phyloP scores from a whole-genome alignment of 352 stramenopile genomes.

The Phytophthora tentaculata region DNA sequence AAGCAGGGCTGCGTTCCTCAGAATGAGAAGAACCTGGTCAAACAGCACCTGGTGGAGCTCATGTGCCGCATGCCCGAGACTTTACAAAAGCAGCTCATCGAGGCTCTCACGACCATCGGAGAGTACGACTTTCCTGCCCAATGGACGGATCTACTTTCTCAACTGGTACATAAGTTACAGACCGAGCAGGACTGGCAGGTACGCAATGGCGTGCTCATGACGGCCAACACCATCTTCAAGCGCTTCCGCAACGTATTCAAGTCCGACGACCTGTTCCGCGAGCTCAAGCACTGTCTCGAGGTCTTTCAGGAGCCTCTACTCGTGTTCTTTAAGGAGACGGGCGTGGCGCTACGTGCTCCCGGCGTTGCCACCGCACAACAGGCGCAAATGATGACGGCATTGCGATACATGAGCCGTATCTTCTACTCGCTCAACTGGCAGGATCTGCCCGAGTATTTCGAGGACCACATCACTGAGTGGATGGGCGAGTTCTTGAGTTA shows the following conservation, averaged over 20 bases:
- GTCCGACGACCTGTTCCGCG: conserved; percentile 94
- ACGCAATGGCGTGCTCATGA: conserved; percentile 96
- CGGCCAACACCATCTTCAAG: conserved; percentile 99
- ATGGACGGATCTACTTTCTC: conserved; percentile 95
- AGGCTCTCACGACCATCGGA: conserved; percentile 97
- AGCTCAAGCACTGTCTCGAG: conserved; percentile 97
- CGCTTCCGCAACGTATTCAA: conserved; percentile 96
- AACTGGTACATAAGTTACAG: conserved; percentile 95
- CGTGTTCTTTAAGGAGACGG: conserved; percentile 80
- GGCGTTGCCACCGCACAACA: conserved; percentile 55
- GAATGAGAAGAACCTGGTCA: conserved; percentile 94
- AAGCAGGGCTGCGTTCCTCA: conserved; percentile 74
- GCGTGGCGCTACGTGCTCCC: conserved; percentile 50
- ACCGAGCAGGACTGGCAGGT: conserved; percentile 90
- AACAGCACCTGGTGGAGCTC: conserved; percentile 98
- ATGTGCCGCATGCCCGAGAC: conserved; percentile 96
- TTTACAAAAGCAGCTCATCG: conserved; percentile 96
- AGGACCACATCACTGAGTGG: conserved; percentile 98
- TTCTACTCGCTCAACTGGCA: conserved; percentile 99
- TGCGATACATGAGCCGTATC: conserved; percentile 96
- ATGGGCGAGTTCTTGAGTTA: conserved; percentile 97
- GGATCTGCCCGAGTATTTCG: conserved; percentile 99
- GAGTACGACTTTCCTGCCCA: conserved; percentile 97
- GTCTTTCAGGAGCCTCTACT: conserved; percentile 89
- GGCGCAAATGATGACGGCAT: conserved; percentile 69